Conservation (phyloP, 2,329 filamentous ascomycete genomes). For the Mariannaea elegans region DNA sequence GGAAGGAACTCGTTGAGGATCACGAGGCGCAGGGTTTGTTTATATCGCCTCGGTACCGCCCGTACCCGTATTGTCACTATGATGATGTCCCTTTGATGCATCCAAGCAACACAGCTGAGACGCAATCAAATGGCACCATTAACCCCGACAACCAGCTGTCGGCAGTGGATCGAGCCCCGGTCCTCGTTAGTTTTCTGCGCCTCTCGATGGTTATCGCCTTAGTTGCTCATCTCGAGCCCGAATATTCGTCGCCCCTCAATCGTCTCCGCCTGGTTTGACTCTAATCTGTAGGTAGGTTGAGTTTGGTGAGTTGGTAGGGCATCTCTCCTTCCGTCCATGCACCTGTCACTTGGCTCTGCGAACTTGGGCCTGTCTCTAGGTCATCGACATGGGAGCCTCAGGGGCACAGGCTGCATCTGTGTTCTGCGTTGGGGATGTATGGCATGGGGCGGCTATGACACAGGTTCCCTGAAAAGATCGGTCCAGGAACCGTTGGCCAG, state of each 20-base stretch:
- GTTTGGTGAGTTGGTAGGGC: neutral
- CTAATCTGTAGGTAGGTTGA: neutral
- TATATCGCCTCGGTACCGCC: constrained; percentile 22
- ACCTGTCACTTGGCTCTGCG: neutral
- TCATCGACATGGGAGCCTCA: constrained; percentile 19
- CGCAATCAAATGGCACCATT: constrained; percentile 35
- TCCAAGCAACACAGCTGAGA: constrained; percentile 29
- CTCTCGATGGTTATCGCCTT: constrained; percentile 14
- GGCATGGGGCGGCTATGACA: neutral
- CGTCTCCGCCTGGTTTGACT: neutral
- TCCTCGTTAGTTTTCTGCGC: constrained; percentile 28
- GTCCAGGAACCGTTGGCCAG: constrained; percentile 17
- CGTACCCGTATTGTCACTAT: constrained; percentile 17
- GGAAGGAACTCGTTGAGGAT: constrained; percentile 14
- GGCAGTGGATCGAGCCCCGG: constrained; percentile 24
- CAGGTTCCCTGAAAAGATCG: constrained; percentile 3
- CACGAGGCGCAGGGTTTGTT: constrained; percentile 23
- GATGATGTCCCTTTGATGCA: constrained; percentile 19
- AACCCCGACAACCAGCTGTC: constrained; percentile 36
- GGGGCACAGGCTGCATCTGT: constrained; percentile 6
- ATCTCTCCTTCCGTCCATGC: neutral
- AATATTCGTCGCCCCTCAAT: constrained; percentile 1
- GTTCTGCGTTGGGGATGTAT: neutral
- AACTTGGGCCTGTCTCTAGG: constrained; percentile 4
- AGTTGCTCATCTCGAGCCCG: constrained; percentile 8